phyloP scores from a whole-genome alignment of 2,329 filamentous ascomycete genomes.

The Colletotrichum lupini region DNA sequence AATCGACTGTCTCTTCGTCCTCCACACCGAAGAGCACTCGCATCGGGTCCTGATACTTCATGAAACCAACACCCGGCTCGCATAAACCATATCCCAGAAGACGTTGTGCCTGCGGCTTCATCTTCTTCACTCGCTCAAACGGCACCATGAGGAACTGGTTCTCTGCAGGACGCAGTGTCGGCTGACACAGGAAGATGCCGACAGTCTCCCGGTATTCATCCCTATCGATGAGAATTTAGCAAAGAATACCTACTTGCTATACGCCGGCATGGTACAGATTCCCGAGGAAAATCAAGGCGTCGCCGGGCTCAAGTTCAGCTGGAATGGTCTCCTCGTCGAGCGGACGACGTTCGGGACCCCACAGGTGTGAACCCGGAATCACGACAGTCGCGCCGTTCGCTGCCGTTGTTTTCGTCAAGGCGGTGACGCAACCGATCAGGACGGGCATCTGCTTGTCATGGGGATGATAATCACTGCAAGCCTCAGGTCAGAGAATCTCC shows the following conservation, averaged over 20 bases:
- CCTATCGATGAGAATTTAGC: conserved; percentile 17
- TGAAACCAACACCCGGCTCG: conserved; percentile 47
- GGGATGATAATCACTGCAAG: conserved; percentile 38
- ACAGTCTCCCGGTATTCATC: conserved; percentile 44
- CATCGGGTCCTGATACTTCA: conserved; percentile 51
- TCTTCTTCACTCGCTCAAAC: conserved; percentile 41
- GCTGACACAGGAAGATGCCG: conserved; percentile 49
- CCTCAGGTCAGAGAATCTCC: neutral
- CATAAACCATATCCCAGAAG: conserved; percentile 47
- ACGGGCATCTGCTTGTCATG: conserved; percentile 48
- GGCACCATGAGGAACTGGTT: conserved; percentile 47
- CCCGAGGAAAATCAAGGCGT: conserved; percentile 52
- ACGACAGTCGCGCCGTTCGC: conserved; percentile 55
- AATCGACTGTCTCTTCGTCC: conserved; percentile 48
- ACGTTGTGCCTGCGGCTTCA: conserved; percentile 46
- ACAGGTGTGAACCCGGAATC: conserved; percentile 53
- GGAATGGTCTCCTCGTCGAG: conserved; percentile 46
- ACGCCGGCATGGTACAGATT: conserved; percentile 48
- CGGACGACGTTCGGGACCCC: conserved; percentile 50
- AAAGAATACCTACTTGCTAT: neutral
- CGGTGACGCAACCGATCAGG: conserved; percentile 51
- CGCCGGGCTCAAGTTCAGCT: conserved; percentile 46
- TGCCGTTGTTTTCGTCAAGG: conserved; percentile 51
- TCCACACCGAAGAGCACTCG: conserved; percentile 48
- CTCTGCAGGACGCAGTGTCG: conserved; percentile 46